Evolutionary conservation across 768 basidiomycete species (phyloP).

Genomic region (Mycena indigotica): DNA sequence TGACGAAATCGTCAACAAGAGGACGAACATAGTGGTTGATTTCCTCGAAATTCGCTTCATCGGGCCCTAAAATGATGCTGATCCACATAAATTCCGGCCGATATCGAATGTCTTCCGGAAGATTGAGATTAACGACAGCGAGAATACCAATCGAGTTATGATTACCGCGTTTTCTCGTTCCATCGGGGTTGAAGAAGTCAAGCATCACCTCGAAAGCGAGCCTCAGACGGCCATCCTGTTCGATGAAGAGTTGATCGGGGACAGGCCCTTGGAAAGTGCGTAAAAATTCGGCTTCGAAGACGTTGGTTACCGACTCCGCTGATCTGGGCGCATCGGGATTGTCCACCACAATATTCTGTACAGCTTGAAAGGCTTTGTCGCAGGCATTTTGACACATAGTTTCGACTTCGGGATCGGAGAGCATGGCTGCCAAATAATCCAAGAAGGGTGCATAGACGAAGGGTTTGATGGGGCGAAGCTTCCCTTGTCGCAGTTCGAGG

Average conservation of each 20-base stretch:
- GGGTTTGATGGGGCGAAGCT: slow-evolving; percentile 15
- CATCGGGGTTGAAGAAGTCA: slow-evolving; percentile 34
- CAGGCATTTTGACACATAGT: slow-evolving; percentile 12
- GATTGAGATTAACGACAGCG: slow-evolving; percentile 33
- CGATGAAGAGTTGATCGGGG: not conserved
- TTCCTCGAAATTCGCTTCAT: slow-evolving; percentile 27
- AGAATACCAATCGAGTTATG: slow-evolving; percentile 31
- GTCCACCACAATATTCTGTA: not conserved
- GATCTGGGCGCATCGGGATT: not conserved
- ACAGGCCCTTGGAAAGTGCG: not conserved
- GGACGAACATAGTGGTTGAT: slow-evolving; percentile 31
- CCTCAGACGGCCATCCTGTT: not conserved
- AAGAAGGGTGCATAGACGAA: slow-evolving; percentile 19
- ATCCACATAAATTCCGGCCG: slow-evolving; percentile 34
- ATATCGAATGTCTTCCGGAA: slow-evolving; percentile 32
- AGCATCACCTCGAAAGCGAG: slow-evolving; percentile 26
- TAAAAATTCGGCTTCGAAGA: not conserved
- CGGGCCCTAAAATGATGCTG: slow-evolving; percentile 31
- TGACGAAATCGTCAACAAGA: slow-evolving; percentile 29
- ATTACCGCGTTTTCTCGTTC: slow-evolving; percentile 9
- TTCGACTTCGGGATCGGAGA: slow-evolving; percentile 16
- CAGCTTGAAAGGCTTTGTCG: slow-evolving; percentile 10
- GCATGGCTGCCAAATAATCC: slow-evolving; percentile 21
- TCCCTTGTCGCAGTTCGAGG: slow-evolving; percentile 1
- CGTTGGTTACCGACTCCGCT: not conserved